phyloP scores from a whole-genome alignment of 2,329 filamentous ascomycete species.

The Zymoseptoria crescenta region DNA sequence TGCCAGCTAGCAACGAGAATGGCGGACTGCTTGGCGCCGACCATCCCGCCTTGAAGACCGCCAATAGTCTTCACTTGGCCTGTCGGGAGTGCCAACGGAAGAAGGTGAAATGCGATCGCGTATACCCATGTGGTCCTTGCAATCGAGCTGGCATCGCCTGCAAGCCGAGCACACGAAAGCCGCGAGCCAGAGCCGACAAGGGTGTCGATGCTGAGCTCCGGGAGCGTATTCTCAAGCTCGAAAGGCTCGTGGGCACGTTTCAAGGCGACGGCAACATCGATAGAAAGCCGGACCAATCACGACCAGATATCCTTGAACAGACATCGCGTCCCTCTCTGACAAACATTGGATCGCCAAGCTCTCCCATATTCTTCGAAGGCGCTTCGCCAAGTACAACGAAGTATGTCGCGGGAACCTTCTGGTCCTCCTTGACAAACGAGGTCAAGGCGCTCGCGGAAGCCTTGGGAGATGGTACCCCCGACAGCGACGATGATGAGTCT shows the following conservation, averaged over 20 bases:
- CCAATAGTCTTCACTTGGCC: constrained; percentile 5
- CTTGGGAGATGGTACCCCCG: constrained; percentile 22
- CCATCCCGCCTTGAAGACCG: not conserved
- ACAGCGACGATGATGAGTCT: constrained; percentile 13
- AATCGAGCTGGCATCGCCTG: constrained; percentile 10
- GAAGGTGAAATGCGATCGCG: constrained; percentile 17
- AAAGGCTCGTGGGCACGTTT: constrained; percentile 17
- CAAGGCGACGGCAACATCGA: constrained; percentile 10
- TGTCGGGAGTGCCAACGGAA: constrained; percentile 17
- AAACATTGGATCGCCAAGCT: not conserved
- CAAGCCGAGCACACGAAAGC: constrained; percentile 13
- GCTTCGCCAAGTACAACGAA: constrained; percentile 16
- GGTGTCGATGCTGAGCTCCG: constrained; percentile 17
- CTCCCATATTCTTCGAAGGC: constrained; percentile 5
- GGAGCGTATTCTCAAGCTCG: constrained; percentile 17
- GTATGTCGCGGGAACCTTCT: constrained; percentile 28
- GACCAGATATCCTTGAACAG: not conserved
- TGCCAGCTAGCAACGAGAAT: not conserved
- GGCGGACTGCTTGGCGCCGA: not conserved
- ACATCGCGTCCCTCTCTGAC: not conserved
- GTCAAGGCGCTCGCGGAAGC: constrained; percentile 27
- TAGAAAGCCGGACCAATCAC: not conserved
- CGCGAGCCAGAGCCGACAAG: constrained; percentile 16
- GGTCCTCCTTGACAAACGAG: constrained; percentile 25
- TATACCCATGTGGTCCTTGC: constrained; percentile 17